Percentiles rank a stretch among this genome's conserved stretches.
Conservation (phyloP, 2,329 filamentous ascomycete genomes). For the Verticillium alfalfae region DNA sequence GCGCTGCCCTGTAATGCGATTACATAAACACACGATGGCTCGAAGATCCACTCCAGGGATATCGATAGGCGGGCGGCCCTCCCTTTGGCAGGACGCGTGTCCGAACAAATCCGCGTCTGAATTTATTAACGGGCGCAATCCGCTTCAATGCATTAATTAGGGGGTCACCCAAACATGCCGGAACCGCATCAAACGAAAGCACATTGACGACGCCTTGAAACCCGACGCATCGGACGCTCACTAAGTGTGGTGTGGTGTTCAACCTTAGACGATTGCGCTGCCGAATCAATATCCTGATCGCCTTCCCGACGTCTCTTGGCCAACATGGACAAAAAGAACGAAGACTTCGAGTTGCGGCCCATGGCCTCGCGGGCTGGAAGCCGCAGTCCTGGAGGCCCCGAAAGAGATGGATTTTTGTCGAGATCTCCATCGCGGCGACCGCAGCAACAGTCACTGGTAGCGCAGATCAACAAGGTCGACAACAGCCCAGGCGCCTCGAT, state of each 20-base stretch:
- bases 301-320: background rate
- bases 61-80: no score
- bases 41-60: no score
- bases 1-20: no score
- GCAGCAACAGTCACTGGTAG: conserved; percentile 18
- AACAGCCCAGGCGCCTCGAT: conserved; percentile 79
- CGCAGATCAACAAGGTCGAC: conserved; percentile 45
- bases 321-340: conserved; percentile 85
- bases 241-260: background rate
- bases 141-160: no score
- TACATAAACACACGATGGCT: no score
- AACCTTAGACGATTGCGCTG: background rate
- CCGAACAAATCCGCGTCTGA: no score
- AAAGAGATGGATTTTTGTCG: conserved; percentile 47
- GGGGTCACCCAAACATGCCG: no score
- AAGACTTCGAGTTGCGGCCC: conserved; percentile 70
- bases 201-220: no score
- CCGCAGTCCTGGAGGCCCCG: conserved; percentile 35
- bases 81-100: no score
- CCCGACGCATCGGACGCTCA: background rate
- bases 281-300: background rate
- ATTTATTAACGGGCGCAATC: no score
- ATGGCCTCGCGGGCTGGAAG: conserved; percentile 46
- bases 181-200: no score
- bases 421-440: conserved; percentile 30